phyloP scores from a whole-genome alignment of 1,284 basidiomycete genomes.

The Mycosarcoma maydis region DNA sequence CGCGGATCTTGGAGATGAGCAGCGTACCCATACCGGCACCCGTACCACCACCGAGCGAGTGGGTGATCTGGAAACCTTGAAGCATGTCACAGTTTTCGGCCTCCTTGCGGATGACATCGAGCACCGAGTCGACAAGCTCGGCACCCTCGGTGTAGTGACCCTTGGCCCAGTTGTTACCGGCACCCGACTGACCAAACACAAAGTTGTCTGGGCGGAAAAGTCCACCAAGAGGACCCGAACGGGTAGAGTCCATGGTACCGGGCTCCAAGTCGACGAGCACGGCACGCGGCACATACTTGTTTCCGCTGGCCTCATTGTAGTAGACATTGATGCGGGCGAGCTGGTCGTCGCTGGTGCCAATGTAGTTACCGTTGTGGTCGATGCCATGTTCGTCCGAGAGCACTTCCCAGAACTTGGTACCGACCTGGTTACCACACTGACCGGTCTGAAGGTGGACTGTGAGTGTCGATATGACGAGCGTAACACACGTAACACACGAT shows the following conservation, averaged over 20 bases:
- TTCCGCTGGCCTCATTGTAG: constrained; percentile 66
- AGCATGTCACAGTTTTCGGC: constrained; percentile 82
- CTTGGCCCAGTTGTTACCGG: constrained; percentile 94
- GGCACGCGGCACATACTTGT: constrained; percentile 92
- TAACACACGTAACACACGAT: too few species aligned
- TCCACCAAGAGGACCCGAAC: constrained; percentile 75
- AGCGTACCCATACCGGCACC: constrained; percentile 61
- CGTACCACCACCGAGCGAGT: constrained; percentile 89
- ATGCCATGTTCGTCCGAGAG: constrained; percentile 97
- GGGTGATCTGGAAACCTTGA: constrained; percentile 92
- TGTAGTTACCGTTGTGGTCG: constrained; percentile 86
- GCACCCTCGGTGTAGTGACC: constrained; percentile 71
- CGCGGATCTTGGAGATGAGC: constrained; percentile 67
- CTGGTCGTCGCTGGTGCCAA: constrained; percentile 92
- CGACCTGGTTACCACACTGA: constrained; percentile 68
- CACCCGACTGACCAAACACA: constrained; percentile 72
- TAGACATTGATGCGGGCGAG: constrained; percentile 83
- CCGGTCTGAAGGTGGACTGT: constrained; percentile 67
- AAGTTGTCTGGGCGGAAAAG: constrained; percentile 90
- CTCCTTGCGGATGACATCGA: constrained; percentile 71
- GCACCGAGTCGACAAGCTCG: constrained; percentile 86
- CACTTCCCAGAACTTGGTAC: constrained; percentile 98
- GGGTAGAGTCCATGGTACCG: constrained; percentile 80
- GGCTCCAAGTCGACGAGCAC: constrained; percentile 88
- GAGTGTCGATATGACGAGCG: too few species aligned